These are phyloP conservation scores for Diaporthe batatas DNA, from an alignment of 2,329 filamentous ascomycete species.

Conservation along the genomic window DNA sequence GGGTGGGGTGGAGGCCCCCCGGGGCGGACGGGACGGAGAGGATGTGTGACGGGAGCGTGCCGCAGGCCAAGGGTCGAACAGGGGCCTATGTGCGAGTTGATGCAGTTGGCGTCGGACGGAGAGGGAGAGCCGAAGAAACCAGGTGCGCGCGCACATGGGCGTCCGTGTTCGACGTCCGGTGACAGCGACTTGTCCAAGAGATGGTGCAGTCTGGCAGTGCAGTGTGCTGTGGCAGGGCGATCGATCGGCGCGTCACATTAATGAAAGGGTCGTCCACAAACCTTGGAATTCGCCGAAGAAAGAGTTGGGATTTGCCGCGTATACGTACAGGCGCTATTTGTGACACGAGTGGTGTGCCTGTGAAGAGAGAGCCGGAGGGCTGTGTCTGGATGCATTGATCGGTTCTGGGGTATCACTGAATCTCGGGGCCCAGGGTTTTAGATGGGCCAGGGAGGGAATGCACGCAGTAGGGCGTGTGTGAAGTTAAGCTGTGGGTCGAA, in stretches of 20 bases:
- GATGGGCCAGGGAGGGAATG: background rate
- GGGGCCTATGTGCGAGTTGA: slow-evolving; percentile 24
- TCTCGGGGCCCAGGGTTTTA: slow-evolving; percentile 15
- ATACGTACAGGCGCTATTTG: background rate
- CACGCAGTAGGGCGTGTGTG: background rate
- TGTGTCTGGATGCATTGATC: slow-evolving; percentile 19
- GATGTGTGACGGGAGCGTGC: slow-evolving; percentile 26
- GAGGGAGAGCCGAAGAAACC: slow-evolving; percentile 13
- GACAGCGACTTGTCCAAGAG: background rate
- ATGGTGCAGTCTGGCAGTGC: slow-evolving; percentile 9
- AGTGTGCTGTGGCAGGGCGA: slow-evolving; percentile 6
- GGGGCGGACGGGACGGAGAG: slow-evolving; percentile 4
- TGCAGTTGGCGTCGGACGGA: slow-evolving; percentile 30
- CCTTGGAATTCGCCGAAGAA: background rate
- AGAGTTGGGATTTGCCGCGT: slow-evolving; percentile 2
- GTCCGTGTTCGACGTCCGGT: slow-evolving; percentile 1
- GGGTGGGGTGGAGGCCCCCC: slow-evolving; percentile 24
- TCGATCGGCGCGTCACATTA: slow-evolving; percentile 29
- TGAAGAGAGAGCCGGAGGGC: background rate
- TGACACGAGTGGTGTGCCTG: background rate
- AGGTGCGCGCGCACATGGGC: slow-evolving; percentile 16
- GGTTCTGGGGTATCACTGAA: slow-evolving; percentile 14
- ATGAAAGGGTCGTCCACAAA: slow-evolving; percentile 32
- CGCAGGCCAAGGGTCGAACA: slow-evolving; percentile 12
- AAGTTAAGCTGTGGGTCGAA: slow-evolving; percentile 9